These are phyloP conservation scores for Pyrenophora teres DNA, from an alignment of 2,329 filamentous ascomycete genomes.

Conservation along the genomic window DNA sequence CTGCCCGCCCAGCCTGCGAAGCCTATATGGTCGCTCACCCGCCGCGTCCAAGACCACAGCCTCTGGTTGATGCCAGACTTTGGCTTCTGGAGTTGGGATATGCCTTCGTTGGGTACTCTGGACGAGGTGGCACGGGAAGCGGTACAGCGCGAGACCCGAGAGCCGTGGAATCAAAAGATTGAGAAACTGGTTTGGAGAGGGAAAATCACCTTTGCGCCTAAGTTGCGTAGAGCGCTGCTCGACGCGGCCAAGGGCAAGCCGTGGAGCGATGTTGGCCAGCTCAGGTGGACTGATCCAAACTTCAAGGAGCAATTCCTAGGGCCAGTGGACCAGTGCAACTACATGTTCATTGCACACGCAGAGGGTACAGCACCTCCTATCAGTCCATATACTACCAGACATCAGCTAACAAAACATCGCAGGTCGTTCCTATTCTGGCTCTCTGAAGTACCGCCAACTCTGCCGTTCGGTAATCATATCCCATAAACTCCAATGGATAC, in stretches of 20 bases:
- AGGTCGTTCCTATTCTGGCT: slow-evolving; percentile 51
- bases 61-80: slow-evolving; percentile 38
- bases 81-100: slow-evolving; percentile 31
- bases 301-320: slow-evolving; percentile 9
- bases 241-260: slow-evolving; percentile 15
- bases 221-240: slow-evolving; percentile 16
- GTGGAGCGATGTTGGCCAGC: slow-evolving; percentile 23
- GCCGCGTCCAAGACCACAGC: slow-evolving; percentile 37
- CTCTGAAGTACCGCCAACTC: slow-evolving; percentile 57
- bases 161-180: slow-evolving; percentile 21
- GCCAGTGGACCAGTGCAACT: slow-evolving; percentile 28
- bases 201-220: slow-evolving; percentile 31
- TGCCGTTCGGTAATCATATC: slow-evolving; percentile 40
- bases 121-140: no score
- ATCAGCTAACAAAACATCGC: background rate
- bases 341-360: slow-evolving; percentile 54
- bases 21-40: slow-evolving; percentile 41
- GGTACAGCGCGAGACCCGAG: slow-evolving; percentile 4
- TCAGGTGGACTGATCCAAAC: slow-evolving; percentile 20
- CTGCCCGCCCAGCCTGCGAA: slow-evolving; percentile 37
- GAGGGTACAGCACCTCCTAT: slow-evolving; percentile 48
- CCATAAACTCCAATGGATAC: slow-evolving; percentile 24
- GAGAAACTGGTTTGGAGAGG: slow-evolving; percentile 40
- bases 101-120: background rate
- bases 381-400: background rate